Conservation (phyloP, 2,329 filamentous ascomycete genomes). For the Fusarium praegraminearum region DNA sequence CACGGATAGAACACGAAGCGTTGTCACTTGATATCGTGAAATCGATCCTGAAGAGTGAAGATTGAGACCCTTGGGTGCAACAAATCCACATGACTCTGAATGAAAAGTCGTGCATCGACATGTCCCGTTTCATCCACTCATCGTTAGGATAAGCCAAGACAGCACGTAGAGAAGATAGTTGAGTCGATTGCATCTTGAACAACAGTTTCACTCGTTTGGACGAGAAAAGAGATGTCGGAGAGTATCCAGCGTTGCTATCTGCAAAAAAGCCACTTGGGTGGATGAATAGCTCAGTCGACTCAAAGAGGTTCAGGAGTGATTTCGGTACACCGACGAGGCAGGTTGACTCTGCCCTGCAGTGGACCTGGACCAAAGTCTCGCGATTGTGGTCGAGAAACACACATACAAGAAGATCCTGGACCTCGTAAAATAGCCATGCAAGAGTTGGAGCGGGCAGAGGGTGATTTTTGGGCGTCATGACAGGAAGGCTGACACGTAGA, state of each 20-base stretch:
- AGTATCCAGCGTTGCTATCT: not conserved
- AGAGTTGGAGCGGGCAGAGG: not conserved
- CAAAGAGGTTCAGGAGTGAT: slow-evolving; percentile 1
- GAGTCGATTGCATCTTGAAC: not conserved
- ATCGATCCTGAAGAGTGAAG: slow-evolving; percentile 10
- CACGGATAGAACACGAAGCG: slow-evolving; percentile 12
- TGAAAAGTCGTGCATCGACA: not conserved
- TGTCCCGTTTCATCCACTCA: slow-evolving; percentile 6
- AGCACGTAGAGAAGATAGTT: not conserved
- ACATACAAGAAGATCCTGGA: slow-evolving; percentile 10
- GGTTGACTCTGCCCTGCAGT: slow-evolving; percentile 4
- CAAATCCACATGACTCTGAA: slow-evolving; percentile 13
- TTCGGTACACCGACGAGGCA: slow-evolving; percentile 9
- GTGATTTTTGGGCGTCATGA: not conserved
- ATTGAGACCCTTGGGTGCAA: not conserved
- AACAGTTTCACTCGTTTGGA: not conserved
- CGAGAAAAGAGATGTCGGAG: not conserved
- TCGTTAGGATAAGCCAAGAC: slow-evolving; percentile 8
- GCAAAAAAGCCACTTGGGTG: slow-evolving; percentile 1
- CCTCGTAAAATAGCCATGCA: slow-evolving; percentile 19
- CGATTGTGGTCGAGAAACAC: slow-evolving; percentile 12
- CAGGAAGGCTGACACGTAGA: slow-evolving; percentile 11
- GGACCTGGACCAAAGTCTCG: not conserved
- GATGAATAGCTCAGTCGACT: slow-evolving; percentile 8
- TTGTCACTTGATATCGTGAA: slow-evolving; percentile 10